Evolutionary conservation across 805 yeast genomes (phyloP).

Genomic region (Pichia californica): DNA sequence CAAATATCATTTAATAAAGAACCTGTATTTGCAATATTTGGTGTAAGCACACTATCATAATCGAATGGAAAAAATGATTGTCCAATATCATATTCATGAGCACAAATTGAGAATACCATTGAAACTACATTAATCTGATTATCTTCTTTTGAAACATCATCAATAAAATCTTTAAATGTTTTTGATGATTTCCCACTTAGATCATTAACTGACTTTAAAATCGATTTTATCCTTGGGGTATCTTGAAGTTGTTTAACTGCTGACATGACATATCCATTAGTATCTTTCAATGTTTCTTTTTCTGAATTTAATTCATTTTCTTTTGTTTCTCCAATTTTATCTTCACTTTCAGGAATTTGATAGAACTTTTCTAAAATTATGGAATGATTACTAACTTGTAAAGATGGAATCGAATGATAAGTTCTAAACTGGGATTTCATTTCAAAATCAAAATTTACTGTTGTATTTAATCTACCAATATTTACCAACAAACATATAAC

Average conservation of each 20-base stretch:
- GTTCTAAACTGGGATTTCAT: conserved; percentile 93
- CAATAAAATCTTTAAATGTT: conserved; percentile 39
- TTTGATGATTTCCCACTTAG: conserved; percentile 45
- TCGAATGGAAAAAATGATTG: conserved; percentile 22
- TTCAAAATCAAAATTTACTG: conserved; percentile 89
- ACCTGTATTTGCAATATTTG: conserved; percentile 16
- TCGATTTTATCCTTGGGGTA: conserved; percentile 88
- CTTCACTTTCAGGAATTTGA: conserved; percentile 12
- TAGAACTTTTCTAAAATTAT: conserved; percentile 23
- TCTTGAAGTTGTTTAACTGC: conserved; percentile 82
- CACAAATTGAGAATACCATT: conserved; percentile 65
- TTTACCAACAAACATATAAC: conserved; percentile 70
- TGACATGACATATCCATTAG: conserved; percentile 29
- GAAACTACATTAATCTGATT: conserved; percentile 56
- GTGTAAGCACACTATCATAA: conserved; percentile 7
- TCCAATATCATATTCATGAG: conserved; percentile 39
- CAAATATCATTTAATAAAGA: conserved; percentile 69
- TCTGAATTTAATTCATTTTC: background rate
- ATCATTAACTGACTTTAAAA: conserved; percentile 82
- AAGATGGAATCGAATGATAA: conserved; percentile 85
- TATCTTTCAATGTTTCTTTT: conserved; percentile 16
- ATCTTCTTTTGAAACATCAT: conserved; percentile 14
- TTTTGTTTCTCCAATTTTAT: conserved; percentile 11
- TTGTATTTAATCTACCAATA: conserved; percentile 90
- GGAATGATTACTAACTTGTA: conserved; percentile 60